Percentiles rank a stretch among this genome's conserved stretches.
Evolutionary conservation across 148 eudicot species (phyloP).

Genomic region (Drosera capensis): DNA sequence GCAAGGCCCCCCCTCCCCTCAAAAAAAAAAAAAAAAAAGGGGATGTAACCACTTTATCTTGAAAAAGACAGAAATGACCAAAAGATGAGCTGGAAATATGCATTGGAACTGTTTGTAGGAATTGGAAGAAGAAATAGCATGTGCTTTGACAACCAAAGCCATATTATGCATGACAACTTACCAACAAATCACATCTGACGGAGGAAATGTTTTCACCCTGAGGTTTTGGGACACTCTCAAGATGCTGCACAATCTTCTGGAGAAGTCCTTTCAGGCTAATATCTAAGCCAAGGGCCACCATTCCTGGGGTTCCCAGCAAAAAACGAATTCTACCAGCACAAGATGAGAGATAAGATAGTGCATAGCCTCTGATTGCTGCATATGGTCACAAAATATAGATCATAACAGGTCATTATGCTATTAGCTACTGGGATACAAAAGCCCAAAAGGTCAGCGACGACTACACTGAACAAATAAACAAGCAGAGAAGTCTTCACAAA

Average conservation of each 20-base stretch:
- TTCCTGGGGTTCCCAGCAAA: conserved; percentile 88
- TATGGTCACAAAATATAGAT: background rate
- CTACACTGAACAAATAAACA: background rate
- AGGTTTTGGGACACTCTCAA: conserved; percentile 89
- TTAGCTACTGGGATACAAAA: background rate
- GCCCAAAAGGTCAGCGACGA: background rate
- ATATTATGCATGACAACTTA: conserved; percentile 21
- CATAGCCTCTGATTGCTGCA: conserved; percentile 97
- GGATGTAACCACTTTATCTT: too few relatives aligned
- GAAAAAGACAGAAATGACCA: too few relatives aligned
- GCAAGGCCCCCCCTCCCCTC: too few relatives aligned
- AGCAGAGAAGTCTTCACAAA: too few relatives aligned
- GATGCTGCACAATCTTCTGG: conserved; percentile 85
- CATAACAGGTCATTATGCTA: background rate
- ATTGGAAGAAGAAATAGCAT: background rate
- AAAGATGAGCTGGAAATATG: too few relatives aligned
- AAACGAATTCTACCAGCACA: conserved; percentile 93
- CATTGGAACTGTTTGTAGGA: background rate
- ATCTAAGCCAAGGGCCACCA: conserved; percentile 98
- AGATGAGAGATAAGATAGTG: conserved; percentile 88
- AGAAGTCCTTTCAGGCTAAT: conserved; percentile 69
- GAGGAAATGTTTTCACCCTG: conserved; percentile 93
- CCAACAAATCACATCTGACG: conserved; percentile 87
- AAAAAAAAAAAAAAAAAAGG: too few relatives aligned
- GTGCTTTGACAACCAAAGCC: background rate